Conservation (phyloP, 371 early-diverging fungal species). For the Apophysomyces trapeziformis region DNA sequence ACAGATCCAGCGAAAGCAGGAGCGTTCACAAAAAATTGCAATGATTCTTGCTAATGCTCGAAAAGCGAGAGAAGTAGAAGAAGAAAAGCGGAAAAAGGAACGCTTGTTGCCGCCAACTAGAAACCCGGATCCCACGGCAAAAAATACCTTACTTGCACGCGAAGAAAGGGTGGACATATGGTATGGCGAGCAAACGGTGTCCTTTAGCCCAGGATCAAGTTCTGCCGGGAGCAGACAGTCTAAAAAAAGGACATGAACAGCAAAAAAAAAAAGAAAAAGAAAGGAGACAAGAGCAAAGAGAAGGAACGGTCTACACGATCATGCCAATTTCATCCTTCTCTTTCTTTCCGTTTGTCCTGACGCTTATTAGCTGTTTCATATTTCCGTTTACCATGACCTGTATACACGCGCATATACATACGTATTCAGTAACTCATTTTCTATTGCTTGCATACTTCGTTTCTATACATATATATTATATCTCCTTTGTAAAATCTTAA, state of each 20-base stretch:
- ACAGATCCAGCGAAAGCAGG: neutral
- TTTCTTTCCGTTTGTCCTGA: too few relatives aligned
- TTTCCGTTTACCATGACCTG: too few relatives aligned
- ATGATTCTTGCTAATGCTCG: neutral
- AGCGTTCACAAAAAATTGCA: neutral
- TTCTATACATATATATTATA: too few relatives aligned
- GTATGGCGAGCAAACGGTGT: neutral
- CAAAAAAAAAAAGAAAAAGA: neutral
- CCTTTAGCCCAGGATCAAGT: neutral
- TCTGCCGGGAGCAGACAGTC: neutral
- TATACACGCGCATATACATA: too few relatives aligned
- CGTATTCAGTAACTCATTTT: too few relatives aligned
- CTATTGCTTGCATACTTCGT: too few relatives aligned
- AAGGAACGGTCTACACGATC: neutral
- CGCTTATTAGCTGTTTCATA: too few relatives aligned
- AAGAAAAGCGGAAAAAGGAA: neutral
- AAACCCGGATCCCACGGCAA: constrained; percentile 1
- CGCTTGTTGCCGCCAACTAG: neutral
- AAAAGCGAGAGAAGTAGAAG: neutral
- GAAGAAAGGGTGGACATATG: constrained; percentile 8
- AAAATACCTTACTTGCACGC: constrained; percentile 3
- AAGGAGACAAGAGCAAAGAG: neutral
- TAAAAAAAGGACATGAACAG: neutral
- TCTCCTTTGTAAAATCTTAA: too few relatives aligned
- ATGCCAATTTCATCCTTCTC: too few relatives aligned